Percentiles rank a stretch among this genome's conserved stretches.
These are phyloP conservation scores for Nidularia pulvinata DNA, from an alignment of 768 basidiomycete genomes.

Conservation along the genomic window DNA sequence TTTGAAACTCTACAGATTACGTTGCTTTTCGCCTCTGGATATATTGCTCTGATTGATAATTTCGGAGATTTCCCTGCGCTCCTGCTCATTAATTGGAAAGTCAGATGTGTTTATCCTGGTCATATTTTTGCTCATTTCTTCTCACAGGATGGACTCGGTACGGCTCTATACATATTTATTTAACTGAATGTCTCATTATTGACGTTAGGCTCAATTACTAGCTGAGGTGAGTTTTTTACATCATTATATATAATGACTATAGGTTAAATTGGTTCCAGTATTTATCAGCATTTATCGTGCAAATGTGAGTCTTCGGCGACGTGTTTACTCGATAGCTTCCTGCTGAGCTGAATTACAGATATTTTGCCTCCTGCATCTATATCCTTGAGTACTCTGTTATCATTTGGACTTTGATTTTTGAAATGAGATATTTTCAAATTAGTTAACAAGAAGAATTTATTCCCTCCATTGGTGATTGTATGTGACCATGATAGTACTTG, in stretches of 20 bases:
- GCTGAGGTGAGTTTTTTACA: neutral
- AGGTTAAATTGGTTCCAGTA: conserved; percentile 7
- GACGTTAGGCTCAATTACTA: neutral
- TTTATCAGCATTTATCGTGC: conserved; percentile 14
- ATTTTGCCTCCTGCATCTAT: conserved; percentile 14
- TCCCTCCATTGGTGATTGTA: neutral
- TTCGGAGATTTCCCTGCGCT: conserved; percentile 11
- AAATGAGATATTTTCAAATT: neutral
- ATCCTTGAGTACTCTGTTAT: neutral
- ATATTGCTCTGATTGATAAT: conserved; percentile 13
- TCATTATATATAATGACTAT: neutral
- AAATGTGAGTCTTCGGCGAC: conserved; percentile 8
- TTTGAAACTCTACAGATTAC: conserved; percentile 15
- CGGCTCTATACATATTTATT: neutral
- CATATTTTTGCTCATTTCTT: neutral
- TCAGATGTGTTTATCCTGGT: neutral
- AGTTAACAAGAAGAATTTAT: conserved; percentile 9
- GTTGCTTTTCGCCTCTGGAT: conserved; percentile 10
- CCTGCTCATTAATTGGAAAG: conserved; percentile 7
- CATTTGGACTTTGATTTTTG: neutral
- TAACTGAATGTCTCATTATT: neutral
- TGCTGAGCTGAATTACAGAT: conserved; percentile 3
- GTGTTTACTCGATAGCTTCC: neutral
- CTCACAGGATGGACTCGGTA: neutral
- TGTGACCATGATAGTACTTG: neutral